A percentile compares a stretch with the other conserved stretches of the same genome.
These are phyloP conservation scores for Lasiosphaeria ovina DNA, from an alignment of 495 filamentous ascomycete species.

Conservation along the genomic window DNA sequence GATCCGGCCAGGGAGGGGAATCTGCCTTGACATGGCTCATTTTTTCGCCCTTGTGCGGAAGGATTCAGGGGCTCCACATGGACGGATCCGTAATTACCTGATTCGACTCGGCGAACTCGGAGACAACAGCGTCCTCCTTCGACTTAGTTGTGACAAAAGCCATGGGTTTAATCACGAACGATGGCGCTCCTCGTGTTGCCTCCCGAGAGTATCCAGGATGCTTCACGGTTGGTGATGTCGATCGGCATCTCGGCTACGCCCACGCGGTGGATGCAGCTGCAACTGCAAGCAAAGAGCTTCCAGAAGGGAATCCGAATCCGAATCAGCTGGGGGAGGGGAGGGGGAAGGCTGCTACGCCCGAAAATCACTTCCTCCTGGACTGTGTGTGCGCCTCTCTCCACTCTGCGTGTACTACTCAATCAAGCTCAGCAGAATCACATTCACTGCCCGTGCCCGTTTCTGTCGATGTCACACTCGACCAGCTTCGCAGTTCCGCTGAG, in stretches of 20 bases:
- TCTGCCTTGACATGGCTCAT: not conserved
- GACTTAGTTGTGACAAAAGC: not conserved
- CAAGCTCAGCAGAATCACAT: not conserved
- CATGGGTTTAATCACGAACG: not conserved
- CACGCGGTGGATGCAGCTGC: not conserved
- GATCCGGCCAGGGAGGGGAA: not conserved
- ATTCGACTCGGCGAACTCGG: not conserved
- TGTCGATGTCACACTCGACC: slow-evolving; percentile 3
- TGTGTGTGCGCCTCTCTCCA: slow-evolving; percentile 4
- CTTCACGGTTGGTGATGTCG: slow-evolving; percentile 5
- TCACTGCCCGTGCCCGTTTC: not conserved
- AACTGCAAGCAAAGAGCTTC: not conserved
- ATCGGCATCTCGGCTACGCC: not conserved
- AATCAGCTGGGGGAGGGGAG: not conserved
- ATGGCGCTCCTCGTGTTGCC: slow-evolving; percentile 4
- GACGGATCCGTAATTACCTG: not conserved
- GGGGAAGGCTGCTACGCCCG: not conserved
- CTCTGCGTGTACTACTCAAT: not conserved
- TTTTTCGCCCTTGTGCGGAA: not conserved
- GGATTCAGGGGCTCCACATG: not conserved
- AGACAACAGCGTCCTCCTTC: not conserved
- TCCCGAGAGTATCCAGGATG: slow-evolving; percentile 3
- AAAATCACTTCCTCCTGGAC: slow-evolving; percentile 8
- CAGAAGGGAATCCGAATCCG: not conserved
- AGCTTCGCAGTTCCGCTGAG: not conserved